Evolutionary conservation across 768 basidiomycete genomes (phyloP).

Genomic region (Boletus speciosus): DNA sequence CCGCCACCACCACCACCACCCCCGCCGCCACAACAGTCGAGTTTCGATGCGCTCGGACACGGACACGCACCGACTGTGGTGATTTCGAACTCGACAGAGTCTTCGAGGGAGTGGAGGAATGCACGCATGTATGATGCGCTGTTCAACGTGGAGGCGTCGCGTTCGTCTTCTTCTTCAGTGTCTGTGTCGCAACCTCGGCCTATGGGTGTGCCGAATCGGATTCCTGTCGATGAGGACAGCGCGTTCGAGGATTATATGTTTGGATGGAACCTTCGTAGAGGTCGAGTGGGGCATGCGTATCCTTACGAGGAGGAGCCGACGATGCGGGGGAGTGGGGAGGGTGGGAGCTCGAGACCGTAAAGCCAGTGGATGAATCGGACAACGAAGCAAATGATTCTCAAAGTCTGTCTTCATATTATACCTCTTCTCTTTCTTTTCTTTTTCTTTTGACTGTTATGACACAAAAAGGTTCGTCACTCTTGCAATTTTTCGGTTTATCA

Average conservation of each 20-base stretch:
- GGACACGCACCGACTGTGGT: neutral
- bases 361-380: neutral
- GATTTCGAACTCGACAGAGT: constrained; percentile 8
- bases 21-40: neutral
- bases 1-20: neutral
- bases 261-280: constrained; percentile 8
- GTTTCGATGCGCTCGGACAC: constrained; percentile 7
- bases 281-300: neutral
- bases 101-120: constrained; percentile 16
- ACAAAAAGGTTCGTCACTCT: neutral
- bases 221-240: constrained; percentile 21
- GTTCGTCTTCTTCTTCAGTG: constrained; percentile 11
- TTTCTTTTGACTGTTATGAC: neutral
- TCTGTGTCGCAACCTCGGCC: constrained; percentile 10
- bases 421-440: neutral
- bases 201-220: constrained; percentile 13
- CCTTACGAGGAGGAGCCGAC: constrained; percentile 3
- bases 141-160: constrained; percentile 11
- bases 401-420: neutral
- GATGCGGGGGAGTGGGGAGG: constrained; percentile 6
- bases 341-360: constrained; percentile 6
- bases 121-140: constrained; percentile 7
- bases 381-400: neutral
- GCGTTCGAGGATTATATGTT: constrained; percentile 15
- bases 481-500: neutral